phyloP scores from a whole-genome alignment of 805 yeast genomes.

The Kodamaea kakaduensis region DNA sequence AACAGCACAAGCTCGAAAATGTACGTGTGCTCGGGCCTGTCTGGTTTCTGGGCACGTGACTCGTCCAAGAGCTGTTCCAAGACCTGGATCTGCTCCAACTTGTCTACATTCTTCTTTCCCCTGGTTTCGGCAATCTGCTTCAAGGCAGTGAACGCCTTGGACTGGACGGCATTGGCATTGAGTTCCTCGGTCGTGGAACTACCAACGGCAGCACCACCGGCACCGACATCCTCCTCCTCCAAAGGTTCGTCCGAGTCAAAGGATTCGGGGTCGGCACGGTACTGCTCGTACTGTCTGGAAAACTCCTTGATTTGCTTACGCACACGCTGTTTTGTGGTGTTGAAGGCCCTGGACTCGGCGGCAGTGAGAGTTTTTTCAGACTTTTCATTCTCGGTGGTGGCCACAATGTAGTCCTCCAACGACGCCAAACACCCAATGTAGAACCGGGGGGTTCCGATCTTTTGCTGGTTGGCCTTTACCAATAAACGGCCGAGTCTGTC shows the following conservation, averaged over 20 bases:
- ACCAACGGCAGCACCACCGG: slow-evolving; percentile 22
- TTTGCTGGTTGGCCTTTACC: slow-evolving; percentile 72
- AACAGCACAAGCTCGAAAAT: slow-evolving; percentile 78
- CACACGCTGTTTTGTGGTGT: slow-evolving; percentile 82
- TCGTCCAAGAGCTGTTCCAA: slow-evolving; percentile 58
- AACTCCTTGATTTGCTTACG: slow-evolving; percentile 74
- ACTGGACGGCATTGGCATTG: slow-evolving; percentile 35
- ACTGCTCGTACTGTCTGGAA: slow-evolving; percentile 54
- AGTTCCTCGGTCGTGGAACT: slow-evolving; percentile 22
- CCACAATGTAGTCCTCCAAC: slow-evolving; percentile 64
- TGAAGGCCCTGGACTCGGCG: slow-evolving; percentile 78
- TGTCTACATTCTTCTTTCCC: slow-evolving; percentile 93
- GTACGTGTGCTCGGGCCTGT: too few relatives aligned
- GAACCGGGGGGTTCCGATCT: slow-evolving; percentile 64
- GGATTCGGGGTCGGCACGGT: slow-evolving; percentile 66
- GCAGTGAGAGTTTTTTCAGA: slow-evolving; percentile 74
- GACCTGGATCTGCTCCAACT: slow-evolving; percentile 66
- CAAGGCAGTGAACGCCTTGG: slow-evolving; percentile 65
- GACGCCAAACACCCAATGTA: slow-evolving; percentile 66
- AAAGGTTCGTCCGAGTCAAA: slow-evolving; percentile 56
- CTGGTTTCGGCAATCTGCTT: slow-evolving; percentile 78
- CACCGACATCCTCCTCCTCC: slow-evolving; percentile 21
- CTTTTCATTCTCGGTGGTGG: slow-evolving; percentile 47
- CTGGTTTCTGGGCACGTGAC: slow-evolving; percentile 17
- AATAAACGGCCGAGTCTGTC: slow-evolving; percentile 70